Evolutionary conservation across 306 rosid species (phyloP).

Genomic region (Sphenostylis stenocarpa): DNA sequence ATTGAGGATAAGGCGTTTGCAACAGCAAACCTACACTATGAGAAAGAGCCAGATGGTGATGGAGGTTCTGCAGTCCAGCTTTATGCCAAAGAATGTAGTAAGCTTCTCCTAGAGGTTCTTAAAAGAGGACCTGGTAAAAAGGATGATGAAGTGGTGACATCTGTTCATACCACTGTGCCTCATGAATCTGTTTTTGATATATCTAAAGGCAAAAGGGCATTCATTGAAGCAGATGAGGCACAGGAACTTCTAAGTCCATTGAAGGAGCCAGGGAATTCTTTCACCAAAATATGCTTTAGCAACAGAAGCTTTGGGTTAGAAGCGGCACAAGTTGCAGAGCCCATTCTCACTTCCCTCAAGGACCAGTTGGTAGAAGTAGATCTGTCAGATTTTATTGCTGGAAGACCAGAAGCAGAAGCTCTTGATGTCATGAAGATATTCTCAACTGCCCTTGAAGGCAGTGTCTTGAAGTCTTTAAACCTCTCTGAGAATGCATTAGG

Average conservation of each 20-base stretch:
- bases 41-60: constrained; percentile 90
- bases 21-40: constrained; percentile 65
- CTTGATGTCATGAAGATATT: constrained; percentile 75
- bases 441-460: constrained; percentile 73
- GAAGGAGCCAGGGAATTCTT: constrained; percentile 66
- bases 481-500: constrained; percentile 91
- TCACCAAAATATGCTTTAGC: constrained; percentile 92
- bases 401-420: constrained; percentile 84
- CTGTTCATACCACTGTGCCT: constrained; percentile 36
- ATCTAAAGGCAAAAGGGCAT: constrained; percentile 71
- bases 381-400: constrained; percentile 81
- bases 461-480: constrained; percentile 65
- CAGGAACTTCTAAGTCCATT: constrained; percentile 68
- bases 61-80: constrained; percentile 98
- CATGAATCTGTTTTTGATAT: constrained; percentile 66
- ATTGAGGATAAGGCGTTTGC: constrained; percentile 81
- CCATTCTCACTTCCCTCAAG: constrained; percentile 67
- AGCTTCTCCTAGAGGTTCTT: constrained; percentile 75
- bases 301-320: constrained; percentile 77
- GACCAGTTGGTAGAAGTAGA: constrained; percentile 82
- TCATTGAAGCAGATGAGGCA: constrained; percentile 85
- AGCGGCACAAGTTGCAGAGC: constrained; percentile 71
- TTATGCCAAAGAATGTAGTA: constrained; percentile 93
- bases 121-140: constrained; percentile 56
- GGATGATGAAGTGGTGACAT: constrained; percentile 35